Conservation (phyloP, 805 yeast species). For the Saccharomyces jurei region DNA sequence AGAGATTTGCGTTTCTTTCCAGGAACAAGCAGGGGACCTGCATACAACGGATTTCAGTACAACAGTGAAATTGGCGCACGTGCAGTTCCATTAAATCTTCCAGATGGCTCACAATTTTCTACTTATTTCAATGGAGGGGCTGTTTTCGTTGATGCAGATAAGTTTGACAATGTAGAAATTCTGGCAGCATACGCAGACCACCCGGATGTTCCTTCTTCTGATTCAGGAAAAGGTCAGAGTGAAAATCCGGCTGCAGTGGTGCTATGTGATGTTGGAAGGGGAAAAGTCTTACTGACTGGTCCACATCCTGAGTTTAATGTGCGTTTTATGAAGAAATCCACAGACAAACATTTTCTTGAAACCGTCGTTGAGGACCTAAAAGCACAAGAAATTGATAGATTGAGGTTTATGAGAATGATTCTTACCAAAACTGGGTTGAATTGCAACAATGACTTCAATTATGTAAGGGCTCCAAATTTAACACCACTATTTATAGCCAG, state of each 20-base stretch:
- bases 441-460: slow-evolving; percentile 46
- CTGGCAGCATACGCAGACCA: slow-evolving; percentile 59
- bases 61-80: slow-evolving; percentile 69
- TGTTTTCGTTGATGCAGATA: slow-evolving; percentile 67
- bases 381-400: slow-evolving; percentile 40
- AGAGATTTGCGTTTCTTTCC: slow-evolving; percentile 79
- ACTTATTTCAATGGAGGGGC: slow-evolving; percentile 86
- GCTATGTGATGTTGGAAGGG: slow-evolving; percentile 54
- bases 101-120: slow-evolving; percentile 26
- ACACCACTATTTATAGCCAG: slow-evolving; percentile 55
- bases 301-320: slow-evolving; percentile 86
- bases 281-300: slow-evolving; percentile 71
- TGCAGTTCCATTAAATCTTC: slow-evolving; percentile 42
- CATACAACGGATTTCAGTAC: slow-evolving; percentile 72
- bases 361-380: slow-evolving; percentile 36
- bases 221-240: slow-evolving; percentile 21
- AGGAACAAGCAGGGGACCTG: slow-evolving; percentile 77
- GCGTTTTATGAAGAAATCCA: slow-evolving; percentile 35
- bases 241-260: slow-evolving; percentile 60
- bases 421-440: slow-evolving; percentile 56
- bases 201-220: slow-evolving; percentile 41
- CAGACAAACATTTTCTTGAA: slow-evolving; percentile 26
- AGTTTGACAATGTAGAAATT: slow-evolving; percentile 53
- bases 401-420: slow-evolving; percentile 48
- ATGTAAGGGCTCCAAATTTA: slow-evolving; percentile 49